Percentiles rank a stretch among this genome's conserved stretches.
phyloP scores from a whole-genome alignment of 208 protist species.

The Herpetomonas muscarum region DNA sequence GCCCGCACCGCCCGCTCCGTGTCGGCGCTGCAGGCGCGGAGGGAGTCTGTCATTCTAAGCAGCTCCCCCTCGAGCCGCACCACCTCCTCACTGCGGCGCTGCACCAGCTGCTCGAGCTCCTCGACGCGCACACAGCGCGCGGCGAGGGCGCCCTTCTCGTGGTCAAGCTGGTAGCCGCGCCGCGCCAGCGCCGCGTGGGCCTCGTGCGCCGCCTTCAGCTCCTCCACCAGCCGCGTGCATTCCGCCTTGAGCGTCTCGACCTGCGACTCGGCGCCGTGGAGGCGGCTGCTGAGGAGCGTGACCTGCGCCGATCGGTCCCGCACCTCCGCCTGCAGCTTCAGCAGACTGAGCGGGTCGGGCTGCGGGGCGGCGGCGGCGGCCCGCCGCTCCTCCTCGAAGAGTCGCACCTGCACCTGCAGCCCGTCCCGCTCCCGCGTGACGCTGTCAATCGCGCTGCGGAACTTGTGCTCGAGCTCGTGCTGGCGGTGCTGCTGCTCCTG shows the following conservation, averaged over 20 bases:
- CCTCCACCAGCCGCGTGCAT: slow-evolving; percentile 62
- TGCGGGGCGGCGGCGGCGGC: background rate
- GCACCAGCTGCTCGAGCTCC: slow-evolving; percentile 52
- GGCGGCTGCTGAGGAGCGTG: slow-evolving; percentile 51
- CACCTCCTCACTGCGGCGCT: slow-evolving; percentile 58
- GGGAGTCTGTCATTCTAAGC: slow-evolving; percentile 45
- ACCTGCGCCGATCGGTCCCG: slow-evolving; percentile 49
- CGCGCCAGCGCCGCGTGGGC: slow-evolving; percentile 44
- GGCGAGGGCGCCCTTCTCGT: slow-evolving; percentile 53
- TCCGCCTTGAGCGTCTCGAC: slow-evolving; percentile 67
- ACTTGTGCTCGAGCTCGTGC: slow-evolving; percentile 36
- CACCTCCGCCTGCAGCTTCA: slow-evolving; percentile 51
- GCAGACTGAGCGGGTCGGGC: slow-evolving; percentile 29
- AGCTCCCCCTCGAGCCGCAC: slow-evolving; percentile 59
- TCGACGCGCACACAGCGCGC: slow-evolving; percentile 36
- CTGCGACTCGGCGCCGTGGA: slow-evolving; percentile 60
- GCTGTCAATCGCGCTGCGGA: slow-evolving; percentile 23
- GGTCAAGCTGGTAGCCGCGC: slow-evolving; percentile 54
- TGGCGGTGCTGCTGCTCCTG: slow-evolving; percentile 18
- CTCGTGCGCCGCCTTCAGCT: slow-evolving; percentile 41
- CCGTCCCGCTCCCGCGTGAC: slow-evolving; percentile 50
- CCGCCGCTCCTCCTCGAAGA: slow-evolving; percentile 33
- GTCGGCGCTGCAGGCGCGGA: slow-evolving; percentile 76
- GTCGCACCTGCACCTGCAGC: slow-evolving; percentile 34
- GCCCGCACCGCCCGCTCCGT: slow-evolving; percentile 72